A percentile compares a stretch with the other conserved stretches of the same genome.
Evolutionary conservation across 1,284 basidiomycete species (phyloP).

Genomic region (Leccinum glutinopallens): DNA sequence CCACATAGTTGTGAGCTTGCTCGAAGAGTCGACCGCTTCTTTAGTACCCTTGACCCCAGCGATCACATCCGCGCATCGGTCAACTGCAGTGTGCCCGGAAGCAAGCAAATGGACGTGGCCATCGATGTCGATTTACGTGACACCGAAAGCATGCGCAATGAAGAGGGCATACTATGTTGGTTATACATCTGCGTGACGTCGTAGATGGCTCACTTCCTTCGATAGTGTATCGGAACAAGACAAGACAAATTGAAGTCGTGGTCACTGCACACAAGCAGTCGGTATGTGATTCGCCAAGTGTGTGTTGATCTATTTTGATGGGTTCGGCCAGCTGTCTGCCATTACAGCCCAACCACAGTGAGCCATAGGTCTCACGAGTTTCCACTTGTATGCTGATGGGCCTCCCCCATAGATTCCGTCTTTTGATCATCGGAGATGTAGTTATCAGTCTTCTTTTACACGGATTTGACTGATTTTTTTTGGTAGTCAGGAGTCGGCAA

Average conservation of each 20-base stretch:
- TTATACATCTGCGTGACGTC: neutral
- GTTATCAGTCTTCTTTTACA: neutral
- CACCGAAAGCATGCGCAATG: slow-evolving; percentile 10
- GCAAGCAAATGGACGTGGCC: neutral
- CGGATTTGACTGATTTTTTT: neutral
- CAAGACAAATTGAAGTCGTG: slow-evolving; percentile 17
- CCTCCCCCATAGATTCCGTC: slow-evolving; percentile 14
- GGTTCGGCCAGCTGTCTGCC: slow-evolving; percentile 3
- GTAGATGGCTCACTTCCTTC: slow-evolving; percentile 3
- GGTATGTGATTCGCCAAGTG: slow-evolving; percentile 6
- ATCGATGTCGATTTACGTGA: slow-evolving; percentile 13
- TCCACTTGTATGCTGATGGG: neutral
- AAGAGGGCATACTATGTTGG: slow-evolving; percentile 13
- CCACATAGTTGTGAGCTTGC: neutral
- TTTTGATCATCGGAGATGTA: slow-evolving; percentile 25
- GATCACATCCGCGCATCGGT: slow-evolving; percentile 7
- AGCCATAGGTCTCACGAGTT: neutral
- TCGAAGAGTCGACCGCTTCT: neutral
- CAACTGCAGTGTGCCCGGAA: neutral
- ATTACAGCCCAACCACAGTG: slow-evolving; percentile 6
- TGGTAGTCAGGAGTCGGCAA: slow-evolving; percentile 26
- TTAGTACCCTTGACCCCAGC: neutral
- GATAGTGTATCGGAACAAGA: slow-evolving; percentile 23
- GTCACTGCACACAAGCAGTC: slow-evolving; percentile 6
- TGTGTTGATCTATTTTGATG: neutral